phyloP scores from a whole-genome alignment of 495 filamentous ascomycete genomes.

The Penicillium cinerascens region DNA sequence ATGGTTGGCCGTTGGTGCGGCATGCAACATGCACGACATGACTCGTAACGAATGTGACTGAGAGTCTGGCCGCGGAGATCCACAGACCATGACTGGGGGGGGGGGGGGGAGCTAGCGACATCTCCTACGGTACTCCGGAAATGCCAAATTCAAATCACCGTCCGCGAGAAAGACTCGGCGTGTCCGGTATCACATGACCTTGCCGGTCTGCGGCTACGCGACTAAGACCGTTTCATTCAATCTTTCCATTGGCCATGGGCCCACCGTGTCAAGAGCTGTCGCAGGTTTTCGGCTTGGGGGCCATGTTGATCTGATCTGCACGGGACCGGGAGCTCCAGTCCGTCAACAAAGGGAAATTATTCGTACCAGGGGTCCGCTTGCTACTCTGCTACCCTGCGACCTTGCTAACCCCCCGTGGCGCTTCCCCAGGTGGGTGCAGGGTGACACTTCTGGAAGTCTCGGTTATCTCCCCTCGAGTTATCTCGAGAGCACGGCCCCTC shows the following conservation, averaged over 20 bases:
- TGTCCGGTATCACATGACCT: slow-evolving; percentile 18
- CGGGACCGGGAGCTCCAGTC: slow-evolving; percentile 24
- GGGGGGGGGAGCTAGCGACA: not conserved
- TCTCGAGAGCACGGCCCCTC: not conserved
- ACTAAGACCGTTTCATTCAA: slow-evolving; percentile 11
- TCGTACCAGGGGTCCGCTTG: not conserved
- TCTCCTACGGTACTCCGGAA: too few relatives aligned
- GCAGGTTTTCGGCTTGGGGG: slow-evolving; percentile 7
- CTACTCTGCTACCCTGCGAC: not conserved
- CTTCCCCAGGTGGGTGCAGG: not conserved
- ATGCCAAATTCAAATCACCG: too few relatives aligned
- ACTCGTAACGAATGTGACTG: slow-evolving; percentile 19
- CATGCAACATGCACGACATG: slow-evolving; percentile 24
- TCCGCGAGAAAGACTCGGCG: not conserved
- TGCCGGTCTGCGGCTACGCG: slow-evolving; percentile 23
- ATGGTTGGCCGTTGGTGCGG: slow-evolving; percentile 15
- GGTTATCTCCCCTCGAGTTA: not conserved
- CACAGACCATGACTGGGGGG: not conserved
- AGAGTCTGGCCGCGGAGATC: slow-evolving; percentile 11
- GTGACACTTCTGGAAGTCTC: not conserved
- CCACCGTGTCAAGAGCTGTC: not conserved
- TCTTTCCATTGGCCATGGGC: slow-evolving; percentile 11
- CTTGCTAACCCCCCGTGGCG: not conserved
- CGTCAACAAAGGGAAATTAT: not conserved
- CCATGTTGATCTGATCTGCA: slow-evolving; percentile 33